Evolutionary conservation across 1,284 basidiomycete genomes (phyloP).

Genomic region (Ustilago loliicola): DNA sequence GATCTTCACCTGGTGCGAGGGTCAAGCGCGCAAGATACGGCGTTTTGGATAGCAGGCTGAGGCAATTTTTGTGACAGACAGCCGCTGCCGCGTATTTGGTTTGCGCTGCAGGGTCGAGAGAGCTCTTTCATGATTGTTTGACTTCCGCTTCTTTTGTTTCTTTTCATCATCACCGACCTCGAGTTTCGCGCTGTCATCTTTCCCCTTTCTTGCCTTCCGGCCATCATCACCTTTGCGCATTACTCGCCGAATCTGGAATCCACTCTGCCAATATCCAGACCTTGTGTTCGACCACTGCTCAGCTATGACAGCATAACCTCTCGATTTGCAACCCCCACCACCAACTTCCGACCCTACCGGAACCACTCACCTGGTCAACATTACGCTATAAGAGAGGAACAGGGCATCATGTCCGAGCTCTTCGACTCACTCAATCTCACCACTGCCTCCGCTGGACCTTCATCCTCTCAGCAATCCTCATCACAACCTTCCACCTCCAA

Average conservation of each 20-base stretch:
- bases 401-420: conserved; percentile 46
- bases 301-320: conserved; percentile 26
- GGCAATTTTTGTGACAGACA: conserved; percentile 2
- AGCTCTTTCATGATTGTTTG: not conserved
- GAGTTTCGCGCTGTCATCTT: not conserved
- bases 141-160: conserved; percentile 4
- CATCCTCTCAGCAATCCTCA: conserved; percentile 47
- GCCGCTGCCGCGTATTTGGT: not conserved
- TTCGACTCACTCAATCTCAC: conserved; percentile 54
- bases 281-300: not conserved
- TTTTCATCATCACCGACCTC: conserved; percentile 2
- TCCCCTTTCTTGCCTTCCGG: not conserved
- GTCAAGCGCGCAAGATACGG: not conserved
- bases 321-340: not conserved
- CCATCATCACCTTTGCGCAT: not conserved
- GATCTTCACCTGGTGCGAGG: not conserved
- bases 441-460: conserved; percentile 28
- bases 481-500: conserved; percentile 50
- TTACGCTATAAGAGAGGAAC: not conserved
- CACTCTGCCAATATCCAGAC: not conserved
- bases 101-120: conserved; percentile 5
- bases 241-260: conserved; percentile 1
- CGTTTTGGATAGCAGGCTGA: conserved; percentile 7
- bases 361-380: not conserved
- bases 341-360: not conserved